Base-by-base conservation (phyloP, 129 eudicot species). In the Flaveria linearis region DNA sequence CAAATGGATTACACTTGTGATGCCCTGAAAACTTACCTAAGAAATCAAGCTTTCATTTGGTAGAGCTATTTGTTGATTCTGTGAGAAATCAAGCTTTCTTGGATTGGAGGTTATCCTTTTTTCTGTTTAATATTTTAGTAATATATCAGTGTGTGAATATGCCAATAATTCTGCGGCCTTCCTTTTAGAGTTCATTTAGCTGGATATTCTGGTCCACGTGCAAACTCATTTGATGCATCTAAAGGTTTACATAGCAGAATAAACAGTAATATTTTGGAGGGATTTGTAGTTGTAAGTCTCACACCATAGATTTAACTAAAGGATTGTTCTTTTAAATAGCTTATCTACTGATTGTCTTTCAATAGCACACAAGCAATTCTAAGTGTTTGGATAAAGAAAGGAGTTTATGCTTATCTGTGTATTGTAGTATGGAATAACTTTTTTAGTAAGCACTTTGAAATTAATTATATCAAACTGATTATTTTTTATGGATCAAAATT, bases 81-180 rank as follows among this genome's bases (percentile, higher is more conserved):
- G 93, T 86, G 13, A 88, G 97, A 79, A 93, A 93, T 55, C 98
- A 96, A 76, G 97, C 87, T 18, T 93, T 87, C 83, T 72, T 90
- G 79, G 96, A 93, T 23, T 88, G 97, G 98, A 93, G 76, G 90
- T 90, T 75, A 81, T 51, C n/a, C 51, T 28, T 10, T 26, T 45
- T 43, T 80, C 28, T 18, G 7, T n/a, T 73, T 33, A n/a, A 39
- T 68, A 61, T 3, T 42, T 52, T 0, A 49, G 42, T 69, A 9
- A 61, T 25, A 20, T 61, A 14, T 63, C 0, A 73, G 43, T 26
- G 39, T 61, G 68, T 72, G 98, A 93, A 74, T 76, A 53, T 67
- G 61, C 90, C 55, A 88, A 91, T 71, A 87, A 93, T 71, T 96
- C 98, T 17, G 87, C 84, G 49, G 85, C 82, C n/a, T 78, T 93